These are phyloP conservation scores for Phragmites australis DNA, from an alignment of 176 grass and related monocot genomes.

Conservation along the genomic window DNA sequence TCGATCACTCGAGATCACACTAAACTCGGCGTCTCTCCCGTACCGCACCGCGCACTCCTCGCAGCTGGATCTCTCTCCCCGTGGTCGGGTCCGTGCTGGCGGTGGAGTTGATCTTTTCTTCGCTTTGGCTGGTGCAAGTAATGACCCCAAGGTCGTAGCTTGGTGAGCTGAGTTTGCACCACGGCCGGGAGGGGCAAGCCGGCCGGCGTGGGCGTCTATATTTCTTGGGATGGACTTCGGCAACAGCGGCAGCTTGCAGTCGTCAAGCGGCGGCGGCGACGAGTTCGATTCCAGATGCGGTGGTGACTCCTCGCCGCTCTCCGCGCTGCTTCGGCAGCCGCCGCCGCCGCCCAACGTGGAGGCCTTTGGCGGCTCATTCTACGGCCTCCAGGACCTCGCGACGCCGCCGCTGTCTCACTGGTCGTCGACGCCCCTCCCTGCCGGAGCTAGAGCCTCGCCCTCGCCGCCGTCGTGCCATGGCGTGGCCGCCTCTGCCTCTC, in stretches of 20 bases:
- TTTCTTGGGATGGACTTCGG: constrained; percentile 40
- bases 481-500: not conserved
- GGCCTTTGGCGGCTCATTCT: constrained; percentile 16
- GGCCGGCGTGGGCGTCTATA: not conserved
- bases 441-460: not conserved
- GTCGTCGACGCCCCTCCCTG: not conserved
- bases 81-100: not conserved
- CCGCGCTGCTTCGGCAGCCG: constrained; percentile 38
- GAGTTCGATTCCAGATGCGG: constrained; percentile 42
- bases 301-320: constrained; percentile 9
- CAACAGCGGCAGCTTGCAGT: constrained; percentile 55
- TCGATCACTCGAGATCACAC: not conserved
- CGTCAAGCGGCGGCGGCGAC: constrained; percentile 47
- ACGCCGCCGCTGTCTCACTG: not conserved
- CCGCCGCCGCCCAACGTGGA: not conserved
- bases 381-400: constrained; percentile 30
- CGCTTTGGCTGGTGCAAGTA: not conserved
- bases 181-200: no score
- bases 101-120: not conserved
- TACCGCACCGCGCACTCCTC: not conserved
- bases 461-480: not conserved
- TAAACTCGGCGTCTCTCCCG: not conserved
- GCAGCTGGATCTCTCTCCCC: not conserved
- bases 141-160: not conserved
- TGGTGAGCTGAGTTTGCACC: not conserved